Conservation (phyloP, 352 stramenopile species). For the Pythium vanterpoolii region DNA sequence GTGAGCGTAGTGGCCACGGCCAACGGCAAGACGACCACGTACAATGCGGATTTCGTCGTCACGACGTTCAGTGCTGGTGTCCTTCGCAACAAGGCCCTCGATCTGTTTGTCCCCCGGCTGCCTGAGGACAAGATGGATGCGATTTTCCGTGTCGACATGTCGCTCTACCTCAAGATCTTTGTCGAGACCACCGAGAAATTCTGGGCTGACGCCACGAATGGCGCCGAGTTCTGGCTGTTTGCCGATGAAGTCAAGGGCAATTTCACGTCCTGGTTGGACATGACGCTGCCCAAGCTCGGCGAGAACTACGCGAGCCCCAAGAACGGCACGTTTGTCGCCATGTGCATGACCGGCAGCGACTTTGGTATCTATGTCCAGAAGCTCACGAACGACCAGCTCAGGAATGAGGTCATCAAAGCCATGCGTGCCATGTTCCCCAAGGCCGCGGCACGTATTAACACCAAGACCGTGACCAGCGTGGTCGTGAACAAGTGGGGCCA, state of each 20-base stretch:
- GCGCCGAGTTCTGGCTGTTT: neutral
- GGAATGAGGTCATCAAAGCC: conserved; percentile 7
- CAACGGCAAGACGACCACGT: neutral
- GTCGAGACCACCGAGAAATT: conserved; percentile 1
- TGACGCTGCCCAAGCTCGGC: neutral
- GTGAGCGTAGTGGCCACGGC: neutral
- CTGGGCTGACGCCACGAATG: neutral
- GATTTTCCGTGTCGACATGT: conserved; percentile 1
- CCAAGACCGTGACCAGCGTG: conserved; percentile 9
- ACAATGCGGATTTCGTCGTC: neutral
- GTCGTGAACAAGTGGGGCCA: conserved; percentile 11
- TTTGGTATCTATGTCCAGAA: neutral
- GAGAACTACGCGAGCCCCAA: neutral
- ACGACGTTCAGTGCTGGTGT: conserved; percentile 5
- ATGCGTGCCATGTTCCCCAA: conserved; percentile 12
- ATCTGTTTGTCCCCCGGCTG: neutral
- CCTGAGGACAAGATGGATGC: conserved; percentile 5
- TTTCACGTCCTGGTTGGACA: neutral
- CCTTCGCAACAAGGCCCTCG: neutral
- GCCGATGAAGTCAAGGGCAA: neutral
- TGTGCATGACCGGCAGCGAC: neutral
- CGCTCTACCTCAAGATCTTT: conserved; percentile 3
- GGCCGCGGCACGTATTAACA: neutral
- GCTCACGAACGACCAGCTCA: conserved; percentile 3
- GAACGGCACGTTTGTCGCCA: neutral